Base-by-base conservation (phyloP, 2,329 filamentous ascomycete species). In the Trichoderma lentiforme region DNA sequence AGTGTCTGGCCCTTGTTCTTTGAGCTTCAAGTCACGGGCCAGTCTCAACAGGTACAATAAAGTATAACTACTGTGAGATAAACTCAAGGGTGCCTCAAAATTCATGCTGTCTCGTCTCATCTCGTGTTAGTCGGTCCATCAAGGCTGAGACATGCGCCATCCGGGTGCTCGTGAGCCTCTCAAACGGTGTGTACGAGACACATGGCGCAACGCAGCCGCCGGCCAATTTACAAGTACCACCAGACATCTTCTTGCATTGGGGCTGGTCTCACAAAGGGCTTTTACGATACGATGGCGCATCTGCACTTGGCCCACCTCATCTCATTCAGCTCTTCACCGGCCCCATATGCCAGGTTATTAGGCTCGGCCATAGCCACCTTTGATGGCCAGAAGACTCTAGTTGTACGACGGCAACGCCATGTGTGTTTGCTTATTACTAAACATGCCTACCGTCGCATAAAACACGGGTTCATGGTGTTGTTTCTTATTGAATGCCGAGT, bases 291-390 rank as follows among this genome's bases (percentile, higher is more conserved):
- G 24, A 57, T 57, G 53, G 24, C 18, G 26, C 21, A 53, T 53
- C 47, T 24, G 47, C 66, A 34, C 26, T 34, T 21, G 47, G 56
- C 39, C 39, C 66, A 70, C 47, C 57, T 60, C 57, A 61, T 70
- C 64, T 53, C 39, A 65, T 36, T 61, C 66, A 70, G 57, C 66
- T 70, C 57, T 70, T 53, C 39, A 70, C 51, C 64, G 66, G 57
- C 36, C 66, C 57, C 66, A 69, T 69, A 34, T 61, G 32, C 28
- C n/a, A 39, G 32, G 26, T 30, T 30, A 18, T 14, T 32, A 60
- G 57, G 24, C 18, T 60, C 57, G 57, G 57, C 57, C 30, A 39
- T 57, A 57, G 61, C 32, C 51, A 30, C 57, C 39, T 62, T 9
- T 36, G 14, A 18, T 21, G 32, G 66, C 57, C 30, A 18, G 3